Conservation (phyloP, 2,329 filamentous ascomycete genomes). For the Ceratocystis alfenasii region DNA sequence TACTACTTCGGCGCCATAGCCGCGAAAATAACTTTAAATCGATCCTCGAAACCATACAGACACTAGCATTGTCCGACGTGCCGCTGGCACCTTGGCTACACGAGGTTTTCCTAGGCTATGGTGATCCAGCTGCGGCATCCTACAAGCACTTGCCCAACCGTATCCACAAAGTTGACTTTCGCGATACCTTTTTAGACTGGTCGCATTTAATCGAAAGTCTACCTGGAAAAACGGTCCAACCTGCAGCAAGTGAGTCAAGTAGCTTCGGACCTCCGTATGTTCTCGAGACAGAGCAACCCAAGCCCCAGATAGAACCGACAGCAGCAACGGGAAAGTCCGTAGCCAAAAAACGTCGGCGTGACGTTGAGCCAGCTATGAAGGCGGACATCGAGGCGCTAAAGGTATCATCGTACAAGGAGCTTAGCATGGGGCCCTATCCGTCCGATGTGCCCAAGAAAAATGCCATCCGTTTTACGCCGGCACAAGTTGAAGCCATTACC, state of each 20-base stretch:
- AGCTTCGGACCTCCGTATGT: constrained; percentile 84
- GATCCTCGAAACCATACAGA: constrained; percentile 81
- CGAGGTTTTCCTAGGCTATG: constrained; percentile 95
- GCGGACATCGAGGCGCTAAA: constrained; percentile 56
- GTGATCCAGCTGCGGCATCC: constrained; percentile 75
- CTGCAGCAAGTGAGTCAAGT: constrained; percentile 54
- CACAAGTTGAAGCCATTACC: constrained; percentile 82
- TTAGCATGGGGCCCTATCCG: constrained; percentile 81
- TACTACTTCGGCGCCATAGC: constrained; percentile 69
- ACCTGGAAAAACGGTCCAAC: constrained; percentile 76
- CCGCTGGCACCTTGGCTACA: constrained; percentile 85
- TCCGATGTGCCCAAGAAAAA: constrained; percentile 74
- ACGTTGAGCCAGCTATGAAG: constrained; percentile 54
- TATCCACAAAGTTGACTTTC: constrained; percentile 70
- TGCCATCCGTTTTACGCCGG: constrained; percentile 73
- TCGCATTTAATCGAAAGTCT: constrained; percentile 83
- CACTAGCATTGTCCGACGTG: constrained; percentile 70
- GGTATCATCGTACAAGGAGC: constrained; percentile 81
- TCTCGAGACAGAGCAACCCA: constrained; percentile 50
- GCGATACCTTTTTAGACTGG: constrained; percentile 93
- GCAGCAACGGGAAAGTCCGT: constrained; percentile 44
- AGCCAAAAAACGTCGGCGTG: constrained; percentile 79
- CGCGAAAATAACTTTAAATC: constrained; percentile 97
- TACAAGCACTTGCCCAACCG: constrained; percentile 73
- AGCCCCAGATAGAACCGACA: constrained; percentile 30